Evolutionary conservation across 2,329 filamentous ascomycete genomes (phyloP), one percentile per base, ranked within the genome.

Genomic region (Coniochaeta sp.): DNA sequence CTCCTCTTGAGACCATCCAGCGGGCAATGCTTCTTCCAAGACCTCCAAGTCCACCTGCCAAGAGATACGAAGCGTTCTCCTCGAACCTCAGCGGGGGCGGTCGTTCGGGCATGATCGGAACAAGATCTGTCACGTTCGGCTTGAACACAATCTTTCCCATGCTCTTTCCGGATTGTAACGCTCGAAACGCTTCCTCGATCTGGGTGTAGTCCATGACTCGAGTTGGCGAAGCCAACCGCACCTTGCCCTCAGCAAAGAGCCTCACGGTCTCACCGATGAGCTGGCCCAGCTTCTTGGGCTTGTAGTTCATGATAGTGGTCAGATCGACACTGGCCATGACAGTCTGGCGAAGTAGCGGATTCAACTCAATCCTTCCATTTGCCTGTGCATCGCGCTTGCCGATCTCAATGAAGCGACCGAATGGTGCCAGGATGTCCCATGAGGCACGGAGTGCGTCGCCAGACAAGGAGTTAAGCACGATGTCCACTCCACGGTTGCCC

Each of bases 351-450:
- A 36, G 28, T 17, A 56, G 33, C 33, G 52, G 28, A 11, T 56
- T 33, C 52, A 56, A 19, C 26, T 56, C 52, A 28, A 56, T 33
- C 9, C 33, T 34, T 5, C 33, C 28, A 28, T 74, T 71, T 1
- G 73, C 72, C 0, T 70, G 61, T 1, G 78, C 69, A 55, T 79
- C 74, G 17, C 72, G 66, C 62, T 74, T 75, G 12, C 75, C 76
- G n/a, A 81, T 74, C 59, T 81, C 78, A 0, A 81, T 60, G 67
- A 82, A 75, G 3, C 66, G 71, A 0, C 77, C 79, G 57, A 72
- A 76, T 7, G 69, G 64, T 1, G 78, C 76, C 3, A 81, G 67
- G 55, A 76, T 79, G 0, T 72, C 62, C 76, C 75, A 81, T 0
- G 74, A 72, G 2, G 73, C 71, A n/a, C 75, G 74, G 0, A 81